Conservation (phyloP, 2,329 filamentous ascomycete genomes). For the Plenodomus tracheiphilus region DNA sequence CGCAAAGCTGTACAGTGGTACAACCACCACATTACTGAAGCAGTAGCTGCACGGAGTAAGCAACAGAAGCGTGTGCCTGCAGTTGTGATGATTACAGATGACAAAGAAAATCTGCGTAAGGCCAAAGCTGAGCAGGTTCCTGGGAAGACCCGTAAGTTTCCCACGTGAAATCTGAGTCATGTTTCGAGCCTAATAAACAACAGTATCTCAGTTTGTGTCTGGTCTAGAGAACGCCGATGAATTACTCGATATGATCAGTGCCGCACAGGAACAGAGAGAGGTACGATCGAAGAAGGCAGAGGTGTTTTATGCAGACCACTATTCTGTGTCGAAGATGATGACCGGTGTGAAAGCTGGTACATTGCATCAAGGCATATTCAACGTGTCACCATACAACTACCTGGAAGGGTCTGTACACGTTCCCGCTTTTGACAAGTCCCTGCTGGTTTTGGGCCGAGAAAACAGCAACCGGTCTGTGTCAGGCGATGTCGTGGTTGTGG, state of each 20-base stretch:
- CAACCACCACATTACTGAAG: slow-evolving; percentile 72
- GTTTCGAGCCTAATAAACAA: slow-evolving; percentile 10
- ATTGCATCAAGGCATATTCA: slow-evolving; percentile 93
- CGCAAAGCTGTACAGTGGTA: slow-evolving; percentile 90
- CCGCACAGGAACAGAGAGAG: slow-evolving; percentile 70
- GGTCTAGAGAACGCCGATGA: slow-evolving; percentile 81
- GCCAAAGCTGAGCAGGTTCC: slow-evolving; percentile 75
- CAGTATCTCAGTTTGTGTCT: slow-evolving; percentile 72
- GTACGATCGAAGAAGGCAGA: slow-evolving; percentile 67
- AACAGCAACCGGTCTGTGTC: slow-evolving; percentile 95
- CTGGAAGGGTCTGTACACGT: slow-evolving; percentile 91
- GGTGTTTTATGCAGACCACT: slow-evolving; percentile 87
- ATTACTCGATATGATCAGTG: slow-evolving; percentile 90
- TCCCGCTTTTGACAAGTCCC: slow-evolving; percentile 82
- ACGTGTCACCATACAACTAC: slow-evolving; percentile 97
- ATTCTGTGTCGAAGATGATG: slow-evolving; percentile 87
- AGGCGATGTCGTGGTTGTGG: slow-evolving; percentile 89
- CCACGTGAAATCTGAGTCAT: neutral
- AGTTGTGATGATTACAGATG: slow-evolving; percentile 92
- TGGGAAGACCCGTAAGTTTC: slow-evolving; percentile 58
- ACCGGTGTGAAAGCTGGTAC: slow-evolving; percentile 88
- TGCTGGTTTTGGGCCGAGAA: slow-evolving; percentile 87
- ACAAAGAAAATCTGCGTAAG: slow-evolving; percentile 83
- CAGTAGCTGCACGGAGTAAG: slow-evolving; percentile 57
- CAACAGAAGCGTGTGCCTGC: slow-evolving; percentile 65